Conservation (phyloP, 1,139 yeast species). For the Scheffersomyces quercinus region DNA sequence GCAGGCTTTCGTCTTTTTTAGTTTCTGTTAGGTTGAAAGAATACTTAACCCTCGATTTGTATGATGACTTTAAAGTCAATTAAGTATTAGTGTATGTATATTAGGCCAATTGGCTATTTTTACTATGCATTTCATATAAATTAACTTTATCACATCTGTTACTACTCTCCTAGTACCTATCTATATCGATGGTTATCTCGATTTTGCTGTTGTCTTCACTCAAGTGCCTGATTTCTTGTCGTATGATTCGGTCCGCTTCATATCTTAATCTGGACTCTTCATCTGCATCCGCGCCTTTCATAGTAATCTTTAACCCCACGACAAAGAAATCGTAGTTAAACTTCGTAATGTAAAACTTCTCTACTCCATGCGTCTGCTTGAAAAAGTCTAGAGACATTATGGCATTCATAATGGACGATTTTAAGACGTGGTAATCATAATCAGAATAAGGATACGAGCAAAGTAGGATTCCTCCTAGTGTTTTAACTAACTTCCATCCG, state of each 20-base stretch:
- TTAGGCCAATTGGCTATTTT: too few relatives aligned
- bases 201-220: constrained; percentile 32
- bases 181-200: constrained; percentile 66
- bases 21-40: too few relatives aligned
- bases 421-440: constrained; percentile 39
- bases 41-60: too few relatives aligned
- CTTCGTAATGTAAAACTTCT: constrained; percentile 56
- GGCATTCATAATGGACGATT: constrained; percentile 31
- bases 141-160: too few relatives aligned
- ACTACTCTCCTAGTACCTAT: constrained; percentile 27
- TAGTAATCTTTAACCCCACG: constrained; percentile 52
- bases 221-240: constrained; percentile 24
- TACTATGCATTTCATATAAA: too few relatives aligned
- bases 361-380: constrained; percentile 48
- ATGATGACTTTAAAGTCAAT: too few relatives aligned
- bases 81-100: too few relatives aligned
- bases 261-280: constrained; percentile 61
- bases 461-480: constrained; percentile 52
- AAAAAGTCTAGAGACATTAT: constrained; percentile 51
- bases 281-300: constrained; percentile 71
- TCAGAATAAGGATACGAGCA: constrained; percentile 53
- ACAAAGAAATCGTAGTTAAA: constrained; percentile 62
- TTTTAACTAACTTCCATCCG: constrained; percentile 56
- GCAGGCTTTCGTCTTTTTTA: too few relatives aligned
- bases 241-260: constrained; percentile 53